Conservation (phyloP, 2,329 filamentous ascomycete species). For the Fusarium sarcochroum region DNA sequence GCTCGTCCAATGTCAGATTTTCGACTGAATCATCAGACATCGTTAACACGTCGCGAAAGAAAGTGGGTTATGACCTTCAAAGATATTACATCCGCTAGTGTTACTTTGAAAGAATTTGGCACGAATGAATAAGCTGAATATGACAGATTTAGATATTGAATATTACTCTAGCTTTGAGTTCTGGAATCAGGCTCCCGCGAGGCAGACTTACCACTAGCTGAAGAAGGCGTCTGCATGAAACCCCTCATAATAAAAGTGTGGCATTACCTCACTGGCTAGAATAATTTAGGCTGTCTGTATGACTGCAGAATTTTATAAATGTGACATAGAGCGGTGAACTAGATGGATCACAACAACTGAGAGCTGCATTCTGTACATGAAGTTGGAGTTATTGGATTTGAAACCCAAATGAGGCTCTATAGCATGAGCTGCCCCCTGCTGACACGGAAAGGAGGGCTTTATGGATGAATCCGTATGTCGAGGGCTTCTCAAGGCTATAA, state of each 20-base stretch:
- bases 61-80: background rate
- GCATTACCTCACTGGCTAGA: background rate
- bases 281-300: background rate
- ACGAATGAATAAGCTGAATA: fast-evolving
- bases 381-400: background rate
- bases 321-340: background rate
- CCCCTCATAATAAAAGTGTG: background rate
- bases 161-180: fast-evolving
- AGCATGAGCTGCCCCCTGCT: too few species aligned
- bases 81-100: background rate
- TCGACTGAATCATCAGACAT: too few species aligned
- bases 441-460: too few species aligned
- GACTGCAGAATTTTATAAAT: background rate
- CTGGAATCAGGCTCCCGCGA: background rate
- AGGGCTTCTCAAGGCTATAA: too few species aligned
- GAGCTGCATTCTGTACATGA: background rate
- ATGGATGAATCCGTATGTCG: too few species aligned
- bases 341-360: background rate
- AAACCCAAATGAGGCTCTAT: background rate
- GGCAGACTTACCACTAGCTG: too few species aligned
- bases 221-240: too few species aligned
- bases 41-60: background rate
- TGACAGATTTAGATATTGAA: background rate
- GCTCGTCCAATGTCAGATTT: too few species aligned
- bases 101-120: fast-evolving